A percentile compares a stretch with the other conserved stretches of the same genome.
These are phyloP conservation scores for Nothopassalora personata DNA, from an alignment of 2,329 filamentous ascomycete genomes.

Conservation along the genomic window DNA sequence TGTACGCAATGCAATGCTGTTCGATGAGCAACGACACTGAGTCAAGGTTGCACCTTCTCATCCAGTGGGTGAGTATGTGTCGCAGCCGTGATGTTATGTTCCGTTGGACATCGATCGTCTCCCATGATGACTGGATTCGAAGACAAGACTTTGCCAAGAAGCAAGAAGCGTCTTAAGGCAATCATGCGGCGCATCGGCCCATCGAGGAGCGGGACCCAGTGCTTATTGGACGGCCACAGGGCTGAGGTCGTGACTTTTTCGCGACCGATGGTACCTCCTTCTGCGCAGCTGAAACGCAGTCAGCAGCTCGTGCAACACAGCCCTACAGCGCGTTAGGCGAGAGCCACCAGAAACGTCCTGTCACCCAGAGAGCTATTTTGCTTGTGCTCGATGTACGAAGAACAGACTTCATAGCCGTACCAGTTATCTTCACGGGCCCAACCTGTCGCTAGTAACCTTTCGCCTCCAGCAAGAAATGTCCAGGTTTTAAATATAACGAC, in stretches of 20 bases:
- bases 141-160: slow-evolving; percentile 17
- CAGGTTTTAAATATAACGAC: not conserved
- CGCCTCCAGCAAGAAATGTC: not conserved
- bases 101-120: slow-evolving; percentile 9
- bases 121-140: slow-evolving; percentile 12
- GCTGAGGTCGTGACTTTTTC: not conserved
- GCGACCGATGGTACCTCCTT: not conserved
- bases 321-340: not conserved
- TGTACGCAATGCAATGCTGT: not conserved
- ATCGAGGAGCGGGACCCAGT: too few relatives aligned
- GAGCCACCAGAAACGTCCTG: not conserved
- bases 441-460: not conserved
- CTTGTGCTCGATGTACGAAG: not conserved
- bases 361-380: not conserved
- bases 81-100: not conserved
- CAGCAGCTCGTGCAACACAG: not conserved
- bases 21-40: not conserved
- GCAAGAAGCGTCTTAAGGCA: slow-evolving; percentile 10
- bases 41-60: not conserved
- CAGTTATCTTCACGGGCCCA: not conserved
- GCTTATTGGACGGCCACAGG: not conserved
- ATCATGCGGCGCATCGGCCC: slow-evolving; percentile 1
- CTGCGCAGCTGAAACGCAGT: not conserved
- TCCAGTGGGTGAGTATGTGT: not conserved
- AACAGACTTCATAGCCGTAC: not conserved